A percentile compares a stretch with the other conserved stretches of the same genome.
Conservation (phyloP, 257 asterid species). For the Fraxinus anomala region DNA sequence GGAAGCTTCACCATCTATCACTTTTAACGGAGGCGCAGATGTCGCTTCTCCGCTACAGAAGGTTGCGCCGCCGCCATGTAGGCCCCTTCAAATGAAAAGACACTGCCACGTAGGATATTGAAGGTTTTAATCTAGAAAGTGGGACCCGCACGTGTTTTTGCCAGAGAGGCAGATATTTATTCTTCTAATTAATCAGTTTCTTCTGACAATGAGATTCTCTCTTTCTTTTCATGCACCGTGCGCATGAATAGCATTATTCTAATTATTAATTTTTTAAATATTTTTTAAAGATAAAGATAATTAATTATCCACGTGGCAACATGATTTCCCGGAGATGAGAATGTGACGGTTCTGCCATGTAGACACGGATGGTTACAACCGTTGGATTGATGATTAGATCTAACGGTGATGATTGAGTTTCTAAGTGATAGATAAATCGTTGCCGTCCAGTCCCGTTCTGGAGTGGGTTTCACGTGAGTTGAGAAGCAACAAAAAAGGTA, state of each 20-base stretch:
- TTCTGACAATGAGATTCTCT: not conserved
- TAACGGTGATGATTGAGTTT: slow-evolving; percentile 30
- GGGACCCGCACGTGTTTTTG: slow-evolving; percentile 21
- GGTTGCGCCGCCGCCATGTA: slow-evolving; percentile 7
- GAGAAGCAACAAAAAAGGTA: slow-evolving; percentile 36
- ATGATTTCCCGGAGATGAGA: slow-evolving; percentile 34
- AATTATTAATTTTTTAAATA: too few species aligned
- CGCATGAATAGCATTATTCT: not conserved
- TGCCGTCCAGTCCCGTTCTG: slow-evolving; percentile 51
- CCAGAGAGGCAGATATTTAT: slow-evolving; percentile 13
- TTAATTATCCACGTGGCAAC: slow-evolving; percentile 49
- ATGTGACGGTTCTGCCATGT: slow-evolving; percentile 68
- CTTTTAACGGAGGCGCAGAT: slow-evolving; percentile 7
- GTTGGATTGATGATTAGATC: slow-evolving; percentile 41
- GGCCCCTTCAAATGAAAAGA: not conserved
- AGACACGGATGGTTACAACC: slow-evolving; percentile 41
- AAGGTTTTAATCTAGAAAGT: not conserved
- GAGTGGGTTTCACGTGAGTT: slow-evolving; percentile 62
- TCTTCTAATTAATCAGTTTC: not conserved
- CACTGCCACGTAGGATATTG: slow-evolving; percentile 8
- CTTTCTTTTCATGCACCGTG: not conserved
- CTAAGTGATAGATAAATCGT: slow-evolving; percentile 42
- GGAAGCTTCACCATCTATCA: slow-evolving; percentile 16
- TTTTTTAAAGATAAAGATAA: not conserved
- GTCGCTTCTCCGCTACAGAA: not conserved